A percentile compares a stretch with the other conserved stretches of the same genome.
phyloP scores from a whole-genome alignment of 306 rosid species.

The Prunus campanulata region DNA sequence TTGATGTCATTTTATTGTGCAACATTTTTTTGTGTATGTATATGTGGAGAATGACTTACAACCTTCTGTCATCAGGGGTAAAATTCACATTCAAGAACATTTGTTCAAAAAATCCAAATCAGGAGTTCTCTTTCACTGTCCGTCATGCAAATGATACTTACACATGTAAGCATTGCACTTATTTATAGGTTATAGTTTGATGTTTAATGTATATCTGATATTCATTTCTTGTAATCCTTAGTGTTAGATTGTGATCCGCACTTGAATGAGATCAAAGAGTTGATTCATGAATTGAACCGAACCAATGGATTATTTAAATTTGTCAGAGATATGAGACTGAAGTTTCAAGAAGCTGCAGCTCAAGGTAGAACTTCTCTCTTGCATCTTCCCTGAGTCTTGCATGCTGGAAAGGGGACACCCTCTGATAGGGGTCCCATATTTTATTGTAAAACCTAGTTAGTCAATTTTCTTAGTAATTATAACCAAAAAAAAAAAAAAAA shows the following conservation, averaged over 20 bases:
- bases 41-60: conserved; percentile 15
- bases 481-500: background rate
- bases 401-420: conserved; percentile 16
- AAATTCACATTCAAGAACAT: conserved; percentile 78
- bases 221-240: conserved; percentile 22
- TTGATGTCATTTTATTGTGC: conserved; percentile 18
- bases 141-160: conserved; percentile 61
- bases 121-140: conserved; percentile 66
- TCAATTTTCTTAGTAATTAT: background rate
- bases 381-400: background rate
- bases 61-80: conserved; percentile 50
- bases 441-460: background rate
- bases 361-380: conserved; percentile 48
- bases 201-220: conserved; percentile 6
- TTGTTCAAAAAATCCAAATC: conserved; percentile 39
- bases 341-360: conserved; percentile 60
- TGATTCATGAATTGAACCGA: conserved; percentile 67
- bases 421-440: background rate
- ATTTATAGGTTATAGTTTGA: conserved; percentile 18
- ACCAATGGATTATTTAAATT: conserved; percentile 78
- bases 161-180: conserved; percentile 50
- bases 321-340: conserved; percentile 77
- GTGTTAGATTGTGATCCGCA: conserved; percentile 78
- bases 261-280: conserved; percentile 50
- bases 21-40: background rate